These are phyloP conservation scores for Diaporthe caulivora DNA, from an alignment of 2,329 filamentous ascomycete species.

Conservation along the genomic window DNA sequence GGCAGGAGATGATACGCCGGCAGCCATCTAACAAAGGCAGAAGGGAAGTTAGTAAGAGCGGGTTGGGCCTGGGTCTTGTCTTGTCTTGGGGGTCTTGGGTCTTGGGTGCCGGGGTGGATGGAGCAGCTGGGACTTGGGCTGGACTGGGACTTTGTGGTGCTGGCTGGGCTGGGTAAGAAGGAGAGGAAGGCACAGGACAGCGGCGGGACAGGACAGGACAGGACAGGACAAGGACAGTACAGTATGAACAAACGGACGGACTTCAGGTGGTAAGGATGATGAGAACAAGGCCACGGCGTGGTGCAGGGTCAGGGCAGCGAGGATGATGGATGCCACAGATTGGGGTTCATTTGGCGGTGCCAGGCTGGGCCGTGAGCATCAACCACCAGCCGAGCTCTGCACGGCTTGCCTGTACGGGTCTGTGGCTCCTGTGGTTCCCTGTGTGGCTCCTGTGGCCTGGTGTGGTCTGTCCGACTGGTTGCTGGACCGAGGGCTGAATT, in stretches of 20 bases:
- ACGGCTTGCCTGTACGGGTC: too few relatives aligned
- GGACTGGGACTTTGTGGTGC: too few relatives aligned
- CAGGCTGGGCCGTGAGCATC: constrained; percentile 29
- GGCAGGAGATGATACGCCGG: constrained; percentile 41
- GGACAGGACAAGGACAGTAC: not conserved
- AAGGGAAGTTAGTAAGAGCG: constrained; percentile 37
- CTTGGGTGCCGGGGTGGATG: constrained; percentile 25
- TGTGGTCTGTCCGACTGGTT: constrained; percentile 19
- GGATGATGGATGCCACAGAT: constrained; percentile 28
- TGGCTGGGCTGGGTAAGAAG: too few relatives aligned
- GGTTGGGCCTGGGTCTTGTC: constrained; percentile 30
- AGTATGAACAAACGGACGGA: constrained; percentile 12
- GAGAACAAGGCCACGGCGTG: constrained; percentile 38
- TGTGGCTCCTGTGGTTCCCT: constrained; percentile 10
- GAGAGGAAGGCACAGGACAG: not conserved
- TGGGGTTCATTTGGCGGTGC: constrained; percentile 32
- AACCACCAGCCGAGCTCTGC: constrained; percentile 19
- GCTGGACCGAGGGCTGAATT: constrained; percentile 1
- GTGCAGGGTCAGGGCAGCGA: constrained; percentile 36
- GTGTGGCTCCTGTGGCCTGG: constrained; percentile 9
- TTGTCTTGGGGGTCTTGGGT: constrained; percentile 21
- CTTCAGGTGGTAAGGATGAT: constrained; percentile 33
- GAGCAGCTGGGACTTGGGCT: constrained; percentile 14
- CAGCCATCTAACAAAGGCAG: constrained; percentile 41
- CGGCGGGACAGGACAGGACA: not conserved